Conservation (phyloP, 768 basidiomycete species). For the Heimioporus sp. region DNA sequence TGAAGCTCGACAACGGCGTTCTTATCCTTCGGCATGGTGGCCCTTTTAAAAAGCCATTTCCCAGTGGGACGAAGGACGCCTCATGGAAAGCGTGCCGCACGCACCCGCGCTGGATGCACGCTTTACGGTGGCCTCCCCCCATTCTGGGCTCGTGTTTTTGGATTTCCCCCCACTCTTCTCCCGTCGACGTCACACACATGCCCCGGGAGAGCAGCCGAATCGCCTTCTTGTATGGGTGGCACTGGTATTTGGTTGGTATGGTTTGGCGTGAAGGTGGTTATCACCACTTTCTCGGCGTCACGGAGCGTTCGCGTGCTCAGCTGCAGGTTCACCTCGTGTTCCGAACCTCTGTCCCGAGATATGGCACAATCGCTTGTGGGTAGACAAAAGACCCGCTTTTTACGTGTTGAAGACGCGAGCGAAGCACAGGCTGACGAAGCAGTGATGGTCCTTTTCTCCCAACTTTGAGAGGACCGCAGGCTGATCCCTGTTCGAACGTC, state of each 20-base stretch:
- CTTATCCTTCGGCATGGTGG: conserved; percentile 10
- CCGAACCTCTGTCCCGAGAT: conserved; percentile 5
- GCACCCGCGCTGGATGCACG: conserved; percentile 18
- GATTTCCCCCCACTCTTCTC: conserved; percentile 15
- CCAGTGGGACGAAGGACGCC: conserved; percentile 20
- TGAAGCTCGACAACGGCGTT: conserved; percentile 22
- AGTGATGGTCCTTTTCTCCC: neutral
- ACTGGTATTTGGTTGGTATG: neutral
- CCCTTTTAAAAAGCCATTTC: conserved; percentile 18
- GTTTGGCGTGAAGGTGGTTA: conserved; percentile 4
- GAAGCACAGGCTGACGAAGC: neutral
- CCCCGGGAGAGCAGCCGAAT: conserved; percentile 6
- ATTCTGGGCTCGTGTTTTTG: conserved; percentile 2
- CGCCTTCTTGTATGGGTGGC: conserved; percentile 1
- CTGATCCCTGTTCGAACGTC: neutral
- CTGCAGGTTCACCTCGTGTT: conserved; percentile 27
- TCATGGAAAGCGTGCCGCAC: conserved; percentile 32
- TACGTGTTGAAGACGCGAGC: conserved; percentile 15
- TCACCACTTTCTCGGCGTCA: conserved; percentile 20
- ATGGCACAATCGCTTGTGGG: conserved; percentile 7
- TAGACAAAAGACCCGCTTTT: conserved; percentile 1
- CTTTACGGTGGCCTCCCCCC: conserved; percentile 9
- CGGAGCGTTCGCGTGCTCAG: conserved; percentile 20
- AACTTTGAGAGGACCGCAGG: neutral
- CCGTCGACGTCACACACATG: conserved; percentile 7